Conservation (phyloP, 768 basidiomycete genomes). For the Russula griseocarnosa region DNA sequence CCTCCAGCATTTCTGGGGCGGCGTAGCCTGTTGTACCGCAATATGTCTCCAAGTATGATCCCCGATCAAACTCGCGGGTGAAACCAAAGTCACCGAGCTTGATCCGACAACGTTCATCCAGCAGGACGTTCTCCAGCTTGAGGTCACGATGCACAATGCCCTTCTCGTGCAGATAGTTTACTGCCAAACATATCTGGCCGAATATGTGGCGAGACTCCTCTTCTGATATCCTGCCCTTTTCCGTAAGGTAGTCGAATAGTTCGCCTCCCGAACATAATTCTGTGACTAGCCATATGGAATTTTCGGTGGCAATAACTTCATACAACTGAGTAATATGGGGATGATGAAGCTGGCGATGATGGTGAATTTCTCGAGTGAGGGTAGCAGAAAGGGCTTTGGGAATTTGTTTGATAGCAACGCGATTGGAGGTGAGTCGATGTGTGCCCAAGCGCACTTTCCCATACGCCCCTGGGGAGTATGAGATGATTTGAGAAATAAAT, state of each 20-base stretch:
- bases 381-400: slow-evolving; percentile 89
- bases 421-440: slow-evolving; percentile 84
- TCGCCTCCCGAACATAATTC: slow-evolving; percentile 97
- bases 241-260: slow-evolving; percentile 95
- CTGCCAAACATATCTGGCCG: slow-evolving; percentile 92
- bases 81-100: slow-evolving; percentile 96
- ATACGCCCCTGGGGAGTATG: slow-evolving; percentile 65
- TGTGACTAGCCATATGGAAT: slow-evolving; percentile 93
- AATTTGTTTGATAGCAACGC: slow-evolving; percentile 97
- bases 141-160: slow-evolving; percentile 96
- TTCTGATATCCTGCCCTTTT: slow-evolving; percentile 84
- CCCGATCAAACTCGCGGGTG: slow-evolving; percentile 83
- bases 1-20: slow-evolving; percentile 86
- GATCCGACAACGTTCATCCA: slow-evolving; percentile 87
- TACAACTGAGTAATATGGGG: slow-evolving; percentile 94
- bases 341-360: slow-evolving; percentile 95
- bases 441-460: slow-evolving; percentile 94
- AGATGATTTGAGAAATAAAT: slow-evolving; percentile 2
- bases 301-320: slow-evolving; percentile 97
- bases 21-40: slow-evolving; percentile 96
- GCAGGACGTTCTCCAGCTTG: slow-evolving; percentile 90
- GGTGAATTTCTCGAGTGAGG: slow-evolving; percentile 95
- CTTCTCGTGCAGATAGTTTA: slow-evolving; percentile 87
- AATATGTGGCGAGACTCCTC: slow-evolving; percentile 84
- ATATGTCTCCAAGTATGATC: slow-evolving; percentile 80